Percentiles rank a stretch among this genome's conserved stretches.
phyloP scores from a whole-genome alignment of 495 filamentous ascomycete genomes.

The Penicillium egyptiacum region DNA sequence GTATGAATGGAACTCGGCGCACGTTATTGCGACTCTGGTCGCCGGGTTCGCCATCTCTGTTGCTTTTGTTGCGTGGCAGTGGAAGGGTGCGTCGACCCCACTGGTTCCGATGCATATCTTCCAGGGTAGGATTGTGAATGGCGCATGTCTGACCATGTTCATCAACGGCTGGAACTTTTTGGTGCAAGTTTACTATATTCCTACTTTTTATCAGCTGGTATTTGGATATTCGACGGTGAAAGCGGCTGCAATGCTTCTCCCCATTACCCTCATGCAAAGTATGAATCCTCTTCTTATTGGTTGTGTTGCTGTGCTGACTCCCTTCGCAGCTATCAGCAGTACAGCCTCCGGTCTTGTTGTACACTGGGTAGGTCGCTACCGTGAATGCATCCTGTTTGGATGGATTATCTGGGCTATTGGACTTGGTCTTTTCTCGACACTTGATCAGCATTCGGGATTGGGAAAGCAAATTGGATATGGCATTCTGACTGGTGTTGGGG shows the following conservation, averaged over 20 bases:
- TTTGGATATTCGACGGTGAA: constrained; percentile 53
- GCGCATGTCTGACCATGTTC: constrained; percentile 54
- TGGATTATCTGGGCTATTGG: constrained; percentile 55
- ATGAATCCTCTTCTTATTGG: constrained; percentile 11
- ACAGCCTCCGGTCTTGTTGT: constrained; percentile 54
- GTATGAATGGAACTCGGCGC: constrained; percentile 49
- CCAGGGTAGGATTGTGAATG: constrained; percentile 49
- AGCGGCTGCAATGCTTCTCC: constrained; percentile 53
- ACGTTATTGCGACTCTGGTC: constrained; percentile 50
- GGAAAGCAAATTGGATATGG: constrained; percentile 56
- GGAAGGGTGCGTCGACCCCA: constrained; percentile 36
- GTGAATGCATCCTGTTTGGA: constrained; percentile 52
- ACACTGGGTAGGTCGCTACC: constrained; percentile 53
- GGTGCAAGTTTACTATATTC: constrained; percentile 56
- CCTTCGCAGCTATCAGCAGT: constrained; percentile 41
- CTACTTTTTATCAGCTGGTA: constrained; percentile 56
- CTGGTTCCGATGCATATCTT: constrained; percentile 51
- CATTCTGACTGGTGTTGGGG: constrained; percentile 51
- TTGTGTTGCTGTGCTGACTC: background rate
- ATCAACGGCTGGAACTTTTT: constrained; percentile 57
- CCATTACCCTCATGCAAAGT: constrained; percentile 54
- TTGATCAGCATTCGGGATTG: constrained; percentile 47
- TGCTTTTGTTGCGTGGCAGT: constrained; percentile 53
- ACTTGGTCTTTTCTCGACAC: constrained; percentile 53
- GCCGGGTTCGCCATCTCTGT: constrained; percentile 45